phyloP scores from a whole-genome alignment of 163 green algal species.

The Scenedesmus sp. region DNA sequence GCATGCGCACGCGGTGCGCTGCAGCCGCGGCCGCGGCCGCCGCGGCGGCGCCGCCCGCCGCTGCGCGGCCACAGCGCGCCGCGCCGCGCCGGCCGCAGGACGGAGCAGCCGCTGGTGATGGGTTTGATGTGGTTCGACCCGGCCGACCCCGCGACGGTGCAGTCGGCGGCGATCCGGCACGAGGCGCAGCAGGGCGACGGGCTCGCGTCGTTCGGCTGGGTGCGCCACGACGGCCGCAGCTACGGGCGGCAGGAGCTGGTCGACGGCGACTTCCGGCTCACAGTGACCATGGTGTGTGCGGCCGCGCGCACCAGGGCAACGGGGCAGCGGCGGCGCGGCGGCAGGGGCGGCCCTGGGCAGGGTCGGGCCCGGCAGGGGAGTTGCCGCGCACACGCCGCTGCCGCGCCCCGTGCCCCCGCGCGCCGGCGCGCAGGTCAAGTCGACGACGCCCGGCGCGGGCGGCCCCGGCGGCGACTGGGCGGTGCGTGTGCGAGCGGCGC shows the following conservation, averaged over 20 bases:
- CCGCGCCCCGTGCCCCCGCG: no score
- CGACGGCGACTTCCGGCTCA: slow-evolving; percentile 72
- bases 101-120: slow-evolving; percentile 72
- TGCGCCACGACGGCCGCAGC: slow-evolving; percentile 81
- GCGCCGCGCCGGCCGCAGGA: slow-evolving; percentile 41
- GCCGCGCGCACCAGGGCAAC: not conserved
- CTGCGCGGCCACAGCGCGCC: no score
- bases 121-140: slow-evolving; percentile 93
- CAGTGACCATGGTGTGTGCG: slow-evolving; percentile 55
- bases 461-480: slow-evolving; percentile 87
- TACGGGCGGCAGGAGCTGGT: slow-evolving; percentile 82
- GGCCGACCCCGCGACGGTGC: slow-evolving; percentile 41
- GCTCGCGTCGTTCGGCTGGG: slow-evolving; percentile 84
- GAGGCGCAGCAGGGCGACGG: slow-evolving; percentile 58
- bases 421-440: slow-evolving; percentile 37
- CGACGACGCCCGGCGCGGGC: not conserved
- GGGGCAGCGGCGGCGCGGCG: not conserved
- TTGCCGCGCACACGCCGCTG: no score
- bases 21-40: not conserved
- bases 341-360: not conserved
- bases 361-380: no score
- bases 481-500: slow-evolving; percentile 52
- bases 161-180: slow-evolving; percentile 43
- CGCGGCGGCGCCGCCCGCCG: not conserved
- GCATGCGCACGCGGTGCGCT: slow-evolving; percentile 65